Conservation (phyloP, 2,329 filamentous ascomycete genomes). For the Davidsoniella eucalypti region DNA sequence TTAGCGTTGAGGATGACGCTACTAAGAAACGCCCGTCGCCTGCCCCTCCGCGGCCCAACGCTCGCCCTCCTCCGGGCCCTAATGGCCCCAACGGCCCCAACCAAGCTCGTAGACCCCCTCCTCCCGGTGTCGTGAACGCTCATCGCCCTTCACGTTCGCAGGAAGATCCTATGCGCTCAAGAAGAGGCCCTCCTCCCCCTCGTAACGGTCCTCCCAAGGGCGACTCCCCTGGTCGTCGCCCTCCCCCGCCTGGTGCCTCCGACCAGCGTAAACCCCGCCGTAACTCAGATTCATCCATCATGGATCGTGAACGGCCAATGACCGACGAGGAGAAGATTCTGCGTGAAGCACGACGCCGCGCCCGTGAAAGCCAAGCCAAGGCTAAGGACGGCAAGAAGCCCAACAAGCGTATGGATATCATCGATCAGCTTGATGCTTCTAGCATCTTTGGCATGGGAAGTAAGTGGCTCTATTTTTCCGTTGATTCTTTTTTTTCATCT, state of each 20-base stretch:
- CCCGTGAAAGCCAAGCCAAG: conserved; percentile 28
- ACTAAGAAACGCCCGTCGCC: conserved; percentile 33
- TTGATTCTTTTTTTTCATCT: neutral
- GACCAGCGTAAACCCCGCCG: conserved; percentile 35
- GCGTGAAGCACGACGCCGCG: conserved; percentile 33
- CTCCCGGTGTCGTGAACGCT: conserved; percentile 48
- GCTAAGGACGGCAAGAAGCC: conserved; percentile 28
- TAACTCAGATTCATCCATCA: conserved; percentile 65
- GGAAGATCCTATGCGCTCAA: conserved; percentile 22
- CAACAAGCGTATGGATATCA: conserved; percentile 57
- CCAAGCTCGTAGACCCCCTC: conserved; percentile 24
- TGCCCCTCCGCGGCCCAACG: conserved; percentile 8
- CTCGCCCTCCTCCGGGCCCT: conserved; percentile 13
- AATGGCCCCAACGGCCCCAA: conserved; percentile 10
- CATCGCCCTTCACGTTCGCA: conserved; percentile 44
- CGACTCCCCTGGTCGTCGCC: conserved; percentile 39
- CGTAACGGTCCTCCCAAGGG: conserved; percentile 51
- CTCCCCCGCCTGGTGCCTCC: conserved; percentile 20
- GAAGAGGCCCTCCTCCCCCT: conserved; percentile 31
- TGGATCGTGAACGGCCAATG: conserved; percentile 41
- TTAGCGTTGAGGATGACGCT: conserved; percentile 50
- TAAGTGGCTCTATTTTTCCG: conserved; percentile 31
- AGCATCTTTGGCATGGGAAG: conserved; percentile 86
- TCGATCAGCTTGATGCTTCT: conserved; percentile 91
- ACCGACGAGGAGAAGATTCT: conserved; percentile 41